Conservation (phyloP, 768 basidiomycete species). For the Nidularia sp. region DNA sequence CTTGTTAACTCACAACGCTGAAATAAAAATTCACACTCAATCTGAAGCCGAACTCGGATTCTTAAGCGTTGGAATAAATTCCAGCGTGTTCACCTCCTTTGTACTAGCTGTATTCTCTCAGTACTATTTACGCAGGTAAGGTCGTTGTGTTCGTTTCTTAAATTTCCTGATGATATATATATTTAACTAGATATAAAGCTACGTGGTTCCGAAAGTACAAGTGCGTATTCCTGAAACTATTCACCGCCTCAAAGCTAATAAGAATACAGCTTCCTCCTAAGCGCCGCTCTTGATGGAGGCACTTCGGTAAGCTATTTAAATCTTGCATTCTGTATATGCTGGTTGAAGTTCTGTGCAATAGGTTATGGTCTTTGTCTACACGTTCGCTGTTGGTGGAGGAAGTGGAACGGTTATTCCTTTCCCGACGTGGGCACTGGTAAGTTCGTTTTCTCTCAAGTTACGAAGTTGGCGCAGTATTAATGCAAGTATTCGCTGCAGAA, state of each 20-base stretch:
- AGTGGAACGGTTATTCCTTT: slow-evolving; percentile 15
- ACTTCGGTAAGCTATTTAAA: slow-evolving; percentile 25
- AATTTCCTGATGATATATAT: not conserved
- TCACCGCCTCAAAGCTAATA: not conserved
- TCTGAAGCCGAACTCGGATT: slow-evolving; percentile 27
- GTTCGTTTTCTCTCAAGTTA: not conserved
- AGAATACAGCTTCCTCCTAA: slow-evolving; percentile 29
- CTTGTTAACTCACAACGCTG: not conserved
- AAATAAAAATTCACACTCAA: not conserved
- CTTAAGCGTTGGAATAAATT: slow-evolving; percentile 50
- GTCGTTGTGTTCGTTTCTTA: not conserved
- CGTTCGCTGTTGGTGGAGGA: slow-evolving; percentile 23
- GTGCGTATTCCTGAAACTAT: slow-evolving; percentile 5
- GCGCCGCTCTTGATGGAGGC: slow-evolving; percentile 47
- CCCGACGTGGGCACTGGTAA: slow-evolving; percentile 20
- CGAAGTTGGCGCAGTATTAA: not conserved
- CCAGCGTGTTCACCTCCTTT: slow-evolving; percentile 36
- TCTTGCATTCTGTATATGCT: not conserved
- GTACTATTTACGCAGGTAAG: slow-evolving; percentile 31
- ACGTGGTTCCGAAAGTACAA: slow-evolving; percentile 46
- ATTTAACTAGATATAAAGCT: slow-evolving; percentile 23
- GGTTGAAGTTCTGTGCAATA: not conserved
- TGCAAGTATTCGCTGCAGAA: slow-evolving; percentile 8
- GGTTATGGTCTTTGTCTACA: slow-evolving; percentile 25
- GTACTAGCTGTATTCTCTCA: slow-evolving; percentile 36